Percentiles rank a stretch among this genome's conserved stretches.
phyloP scores from a whole-genome alignment of 805 yeast genomes.

The Debaryomyces prosopidis region DNA sequence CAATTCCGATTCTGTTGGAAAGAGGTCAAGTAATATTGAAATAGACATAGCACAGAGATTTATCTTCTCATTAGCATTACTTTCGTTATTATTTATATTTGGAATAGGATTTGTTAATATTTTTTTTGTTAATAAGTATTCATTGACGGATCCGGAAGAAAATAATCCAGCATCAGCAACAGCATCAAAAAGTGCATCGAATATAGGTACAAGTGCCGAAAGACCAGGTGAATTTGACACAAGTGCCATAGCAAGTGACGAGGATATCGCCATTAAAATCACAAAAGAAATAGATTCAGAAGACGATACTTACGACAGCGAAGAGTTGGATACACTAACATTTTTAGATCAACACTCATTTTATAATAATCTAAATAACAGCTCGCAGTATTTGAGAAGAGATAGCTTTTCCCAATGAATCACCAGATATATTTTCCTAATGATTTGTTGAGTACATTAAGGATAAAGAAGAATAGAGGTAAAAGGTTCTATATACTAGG shows the following conservation, averaged over 20 bases:
- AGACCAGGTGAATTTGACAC: not conserved
- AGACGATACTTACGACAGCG: conserved; percentile 6
- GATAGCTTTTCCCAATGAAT: conserved; percentile 37
- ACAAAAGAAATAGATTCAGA: not conserved
- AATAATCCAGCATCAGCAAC: not conserved
- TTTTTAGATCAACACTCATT: conserved; percentile 11
- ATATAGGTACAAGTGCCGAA: not conserved
- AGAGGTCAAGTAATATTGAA: not conserved
- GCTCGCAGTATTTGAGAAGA: conserved; percentile 42
- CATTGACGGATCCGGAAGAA: not conserved
- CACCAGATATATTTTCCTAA: conserved; percentile 35
- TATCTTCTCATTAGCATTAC: not conserved
- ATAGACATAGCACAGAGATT: not conserved
- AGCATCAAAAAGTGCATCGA: not conserved
- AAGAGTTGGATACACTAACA: conserved; percentile 8
- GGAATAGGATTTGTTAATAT: not conserved
- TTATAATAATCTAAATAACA: conserved; percentile 34
- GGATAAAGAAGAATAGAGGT: conserved; percentile 4
- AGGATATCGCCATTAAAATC: not conserved
- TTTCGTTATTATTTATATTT: not conserved
- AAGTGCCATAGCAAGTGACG: not conserved
- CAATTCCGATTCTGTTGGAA: not conserved
- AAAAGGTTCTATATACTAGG: conserved; percentile 21
- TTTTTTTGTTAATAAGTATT: not conserved
- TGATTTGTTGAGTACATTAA: conserved; percentile 22